A percentile compares a stretch with the other conserved stretches of the same genome.
phyloP scores from a whole-genome alignment of 345 rosid species.

The Corymbia maculata region DNA sequence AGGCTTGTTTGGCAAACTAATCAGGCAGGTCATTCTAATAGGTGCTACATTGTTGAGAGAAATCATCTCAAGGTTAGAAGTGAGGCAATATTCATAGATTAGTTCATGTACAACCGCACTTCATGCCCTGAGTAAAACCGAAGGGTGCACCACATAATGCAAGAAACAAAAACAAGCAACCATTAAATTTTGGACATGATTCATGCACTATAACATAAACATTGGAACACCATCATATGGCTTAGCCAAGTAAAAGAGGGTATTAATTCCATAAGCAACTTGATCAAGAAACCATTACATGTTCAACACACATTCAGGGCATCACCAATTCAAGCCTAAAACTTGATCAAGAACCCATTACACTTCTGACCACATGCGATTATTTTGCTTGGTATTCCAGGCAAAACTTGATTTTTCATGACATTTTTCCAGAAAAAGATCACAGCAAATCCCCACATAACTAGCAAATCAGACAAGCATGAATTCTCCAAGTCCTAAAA shows the following conservation, averaged over 20 bases:
- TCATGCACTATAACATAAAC: neutral
- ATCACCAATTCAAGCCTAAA: neutral
- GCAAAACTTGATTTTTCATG: neutral
- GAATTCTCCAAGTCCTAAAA: neutral
- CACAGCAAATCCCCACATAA: neutral
- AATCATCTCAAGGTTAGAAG: neutral
- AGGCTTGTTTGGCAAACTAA: neutral
- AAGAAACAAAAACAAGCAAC: neutral
- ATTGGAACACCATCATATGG: neutral
- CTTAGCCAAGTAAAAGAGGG: neutral
- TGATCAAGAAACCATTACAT: neutral
- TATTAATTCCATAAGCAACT: neutral
- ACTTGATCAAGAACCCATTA: no score
- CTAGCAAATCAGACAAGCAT: neutral
- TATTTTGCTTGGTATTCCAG: neutral
- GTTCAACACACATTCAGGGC: neutral
- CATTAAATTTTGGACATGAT: neutral
- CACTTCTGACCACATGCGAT: neutral
- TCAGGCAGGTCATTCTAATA: neutral
- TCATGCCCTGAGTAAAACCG: neutral
- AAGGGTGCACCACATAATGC: neutral
- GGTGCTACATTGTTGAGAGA: neutral
- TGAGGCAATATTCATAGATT: neutral
- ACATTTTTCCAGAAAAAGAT: neutral
- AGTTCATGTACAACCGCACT: neutral